Conservation (phyloP, 805 yeast genomes). For the Cyberlindnera maritima region DNA sequence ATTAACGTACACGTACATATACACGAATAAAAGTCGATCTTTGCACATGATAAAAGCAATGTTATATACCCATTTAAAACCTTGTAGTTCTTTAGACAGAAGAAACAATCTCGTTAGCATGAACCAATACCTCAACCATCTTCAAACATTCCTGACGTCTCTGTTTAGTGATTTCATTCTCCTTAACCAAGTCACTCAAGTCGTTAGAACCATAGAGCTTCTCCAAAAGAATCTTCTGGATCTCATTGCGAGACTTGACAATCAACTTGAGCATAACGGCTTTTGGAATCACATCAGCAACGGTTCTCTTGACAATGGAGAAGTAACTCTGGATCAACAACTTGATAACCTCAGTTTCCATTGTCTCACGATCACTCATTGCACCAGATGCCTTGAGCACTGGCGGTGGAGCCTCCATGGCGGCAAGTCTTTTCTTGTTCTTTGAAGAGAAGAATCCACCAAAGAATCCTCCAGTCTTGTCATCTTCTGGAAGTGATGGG, state of each 20-base stretch:
- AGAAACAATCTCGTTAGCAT: conserved; percentile 84
- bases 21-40: too few species aligned
- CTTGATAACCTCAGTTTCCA: conserved; percentile 97
- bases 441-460: conserved; percentile 93
- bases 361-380: conserved; percentile 90
- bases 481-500: conserved; percentile 32
- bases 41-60: too few species aligned
- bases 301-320: conserved; percentile 88
- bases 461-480: conserved; percentile 75
- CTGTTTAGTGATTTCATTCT: conserved; percentile 87
- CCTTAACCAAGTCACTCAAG: conserved; percentile 77
- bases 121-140: conserved; percentile 89
- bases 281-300: conserved; percentile 92
- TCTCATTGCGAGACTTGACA: conserved; percentile 76
- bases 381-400: conserved; percentile 88
- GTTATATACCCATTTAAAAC: too few species aligned
- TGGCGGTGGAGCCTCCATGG: conserved; percentile 97
- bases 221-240: conserved; percentile 86
- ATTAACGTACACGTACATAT: too few species aligned
- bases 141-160: conserved; percentile 91
- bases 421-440: conserved; percentile 89
- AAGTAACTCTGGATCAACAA: conserved; percentile 86
- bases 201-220: conserved; percentile 78
- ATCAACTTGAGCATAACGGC: conserved; percentile 93
- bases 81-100: conserved; percentile 15